Percentiles rank a stretch among this genome's conserved stretches.
These are phyloP conservation scores for Rhizophora mangle DNA, from an alignment of 345 rosid species.

Conservation along the genomic window DNA sequence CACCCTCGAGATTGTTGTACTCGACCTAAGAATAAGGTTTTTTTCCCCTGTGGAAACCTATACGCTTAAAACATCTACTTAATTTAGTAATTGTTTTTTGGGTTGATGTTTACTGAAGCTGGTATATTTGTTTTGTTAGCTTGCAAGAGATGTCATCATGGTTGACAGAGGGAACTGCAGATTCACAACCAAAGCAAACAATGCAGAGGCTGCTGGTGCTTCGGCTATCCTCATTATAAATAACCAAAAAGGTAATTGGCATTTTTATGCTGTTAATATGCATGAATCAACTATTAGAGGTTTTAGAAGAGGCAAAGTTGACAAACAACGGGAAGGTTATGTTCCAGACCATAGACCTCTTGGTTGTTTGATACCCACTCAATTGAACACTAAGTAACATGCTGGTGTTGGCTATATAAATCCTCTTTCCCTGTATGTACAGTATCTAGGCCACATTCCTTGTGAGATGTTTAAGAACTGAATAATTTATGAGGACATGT, in stretches of 20 bases:
- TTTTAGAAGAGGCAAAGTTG: neutral
- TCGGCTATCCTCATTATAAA: slow-evolving; percentile 89
- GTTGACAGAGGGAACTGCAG: slow-evolving; percentile 89
- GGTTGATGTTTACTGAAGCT: slow-evolving; percentile 13
- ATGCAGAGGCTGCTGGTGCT: slow-evolving; percentile 88
- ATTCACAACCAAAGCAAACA: slow-evolving; percentile 83
- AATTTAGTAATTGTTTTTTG: neutral
- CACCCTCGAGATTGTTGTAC: slow-evolving; percentile 86
- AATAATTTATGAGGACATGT: neutral
- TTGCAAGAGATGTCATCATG: slow-evolving; percentile 72
- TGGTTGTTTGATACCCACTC: neutral
- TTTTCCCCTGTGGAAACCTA: slow-evolving; percentile 1
- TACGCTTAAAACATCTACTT: neutral
- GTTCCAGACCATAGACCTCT: neutral
- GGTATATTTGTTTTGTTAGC: slow-evolving; percentile 39
- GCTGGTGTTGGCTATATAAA: neutral
- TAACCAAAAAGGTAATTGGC: slow-evolving; percentile 69
- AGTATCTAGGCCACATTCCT: neutral
- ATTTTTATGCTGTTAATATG: slow-evolving; percentile 4
- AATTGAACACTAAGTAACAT: neutral
- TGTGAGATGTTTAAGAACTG: neutral
- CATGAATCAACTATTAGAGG: neutral
- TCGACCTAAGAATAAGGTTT: slow-evolving; percentile 66
- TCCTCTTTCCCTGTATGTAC: neutral
- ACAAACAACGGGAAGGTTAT: neutral